These are phyloP conservation scores for Zymoseptoria ardabiliae DNA, from an alignment of 2,329 filamentous ascomycete genomes.

Conservation along the genomic window DNA sequence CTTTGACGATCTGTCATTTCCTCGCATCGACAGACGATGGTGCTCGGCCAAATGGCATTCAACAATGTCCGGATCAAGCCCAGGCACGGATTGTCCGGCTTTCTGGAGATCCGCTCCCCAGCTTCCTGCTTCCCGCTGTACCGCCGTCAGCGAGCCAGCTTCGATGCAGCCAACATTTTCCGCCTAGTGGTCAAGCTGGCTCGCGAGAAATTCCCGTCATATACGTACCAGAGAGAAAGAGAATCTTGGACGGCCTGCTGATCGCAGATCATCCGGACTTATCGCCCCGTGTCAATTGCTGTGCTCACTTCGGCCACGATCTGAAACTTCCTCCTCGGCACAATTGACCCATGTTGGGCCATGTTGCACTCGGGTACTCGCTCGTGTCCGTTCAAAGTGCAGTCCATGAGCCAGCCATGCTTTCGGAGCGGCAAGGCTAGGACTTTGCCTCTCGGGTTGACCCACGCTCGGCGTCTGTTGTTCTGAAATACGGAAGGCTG, in stretches of 20 bases:
- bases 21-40: not conserved
- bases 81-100: not conserved
- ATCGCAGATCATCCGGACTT: not conserved
- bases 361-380: not conserved
- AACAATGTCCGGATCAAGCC: not conserved
- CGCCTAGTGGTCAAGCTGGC: not conserved
- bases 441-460: not conserved
- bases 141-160: not conserved
- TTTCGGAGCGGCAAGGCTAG: not conserved
- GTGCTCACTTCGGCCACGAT: not conserved
- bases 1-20: not conserved
- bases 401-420: not conserved
- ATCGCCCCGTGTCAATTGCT: not conserved
- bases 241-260: not conserved
- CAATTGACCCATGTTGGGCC: not conserved
- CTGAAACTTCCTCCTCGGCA: not conserved
- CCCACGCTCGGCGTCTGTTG: not conserved
- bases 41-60: not conserved
- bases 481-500: not conserved
- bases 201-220: not conserved
- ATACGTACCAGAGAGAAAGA: not conserved
- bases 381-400: too few relatives aligned
- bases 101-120: not conserved
- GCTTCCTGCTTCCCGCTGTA: not conserved
- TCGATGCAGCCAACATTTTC: not conserved